Evolutionary conservation across 306 rosid species (phyloP).

Genomic region (Gastrolobium bilobum): DNA sequence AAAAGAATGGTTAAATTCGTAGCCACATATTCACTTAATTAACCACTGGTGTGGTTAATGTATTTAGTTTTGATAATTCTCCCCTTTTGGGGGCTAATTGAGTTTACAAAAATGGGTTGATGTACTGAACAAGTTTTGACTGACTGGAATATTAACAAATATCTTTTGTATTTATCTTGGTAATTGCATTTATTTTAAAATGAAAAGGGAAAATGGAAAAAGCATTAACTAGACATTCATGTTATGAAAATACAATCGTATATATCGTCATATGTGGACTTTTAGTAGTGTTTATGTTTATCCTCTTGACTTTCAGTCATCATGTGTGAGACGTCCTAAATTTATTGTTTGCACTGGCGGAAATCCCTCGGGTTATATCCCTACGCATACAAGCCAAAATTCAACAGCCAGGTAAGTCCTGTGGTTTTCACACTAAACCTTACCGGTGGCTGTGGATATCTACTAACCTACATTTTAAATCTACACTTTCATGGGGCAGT

Average conservation of each 20-base stretch:
- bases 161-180: slow-evolving; percentile 17
- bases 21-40: slow-evolving; percentile 11
- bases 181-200: slow-evolving; percentile 22
- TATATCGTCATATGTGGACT: slow-evolving; percentile 23
- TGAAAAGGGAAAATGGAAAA: slow-evolving; percentile 20
- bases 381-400: slow-evolving; percentile 81
- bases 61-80: background rate
- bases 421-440: slow-evolving; percentile 34
- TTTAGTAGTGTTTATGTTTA: slow-evolving; percentile 22
- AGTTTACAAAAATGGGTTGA: slow-evolving; percentile 31
- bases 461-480: slow-evolving; percentile 40
- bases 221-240: slow-evolving; percentile 3
- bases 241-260: slow-evolving; percentile 29
- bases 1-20: slow-evolving; percentile 11
- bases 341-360: slow-evolving; percentile 97
- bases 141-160: slow-evolving; percentile 15
- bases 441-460: slow-evolving; percentile 12
- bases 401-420: slow-evolving; percentile 65
- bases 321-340: slow-evolving; percentile 92
- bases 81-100: slow-evolving; percentile 6
- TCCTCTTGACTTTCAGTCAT: slow-evolving; percentile 65
- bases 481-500: slow-evolving; percentile 60
- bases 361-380: slow-evolving; percentile 75
- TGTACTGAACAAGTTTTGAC: slow-evolving; percentile 17
- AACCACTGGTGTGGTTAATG: slow-evolving; percentile 26